Conservation (phyloP, 2,329 filamentous ascomycete species). For the Bipolaris oryzae region DNA sequence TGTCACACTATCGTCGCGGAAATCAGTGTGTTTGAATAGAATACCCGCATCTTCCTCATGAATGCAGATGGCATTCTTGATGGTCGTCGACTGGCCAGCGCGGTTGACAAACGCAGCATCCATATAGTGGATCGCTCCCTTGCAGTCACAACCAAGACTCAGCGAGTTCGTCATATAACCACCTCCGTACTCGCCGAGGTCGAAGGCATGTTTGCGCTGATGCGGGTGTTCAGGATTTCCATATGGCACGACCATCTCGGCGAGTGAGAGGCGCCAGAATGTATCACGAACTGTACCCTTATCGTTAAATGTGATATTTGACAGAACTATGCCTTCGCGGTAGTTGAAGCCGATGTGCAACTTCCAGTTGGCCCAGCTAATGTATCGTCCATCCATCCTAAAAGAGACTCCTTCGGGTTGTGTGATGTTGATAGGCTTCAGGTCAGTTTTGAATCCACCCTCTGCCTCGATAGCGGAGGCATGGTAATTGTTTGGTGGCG, state of each 20-base stretch:
- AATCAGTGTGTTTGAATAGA: conserved; percentile 93
- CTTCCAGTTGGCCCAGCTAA: conserved; percentile 93
- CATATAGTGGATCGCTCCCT: conserved; percentile 89
- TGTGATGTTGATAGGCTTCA: conserved; percentile 87
- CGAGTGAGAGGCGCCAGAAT: conserved; percentile 87
- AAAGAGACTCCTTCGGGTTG: conserved; percentile 91
- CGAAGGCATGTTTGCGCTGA: conserved; percentile 81
- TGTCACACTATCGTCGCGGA: conserved; percentile 85
- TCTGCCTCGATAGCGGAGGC: conserved; percentile 72
- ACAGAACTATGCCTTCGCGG: conserved; percentile 86
- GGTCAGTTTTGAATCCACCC: conserved; percentile 75
- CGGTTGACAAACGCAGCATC: conserved; percentile 84
- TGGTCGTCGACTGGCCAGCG: conserved; percentile 74
- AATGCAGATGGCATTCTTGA: conserved; percentile 95
- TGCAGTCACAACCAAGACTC: conserved; percentile 81
- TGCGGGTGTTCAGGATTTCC: conserved; percentile 81
- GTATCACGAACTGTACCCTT: conserved; percentile 75
- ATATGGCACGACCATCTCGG: conserved; percentile 94
- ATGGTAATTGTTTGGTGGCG: conserved; percentile 79
- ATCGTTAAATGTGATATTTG: conserved; percentile 89
- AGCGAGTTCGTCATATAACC: conserved; percentile 85
- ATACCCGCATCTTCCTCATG: conserved; percentile 94
- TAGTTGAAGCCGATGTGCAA: conserved; percentile 96
- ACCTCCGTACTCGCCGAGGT: conserved; percentile 79
- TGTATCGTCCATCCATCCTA: conserved; percentile 71